phyloP scores from a whole-genome alignment of 495 filamentous ascomycete species.

The Lineolata rhizophorae region DNA sequence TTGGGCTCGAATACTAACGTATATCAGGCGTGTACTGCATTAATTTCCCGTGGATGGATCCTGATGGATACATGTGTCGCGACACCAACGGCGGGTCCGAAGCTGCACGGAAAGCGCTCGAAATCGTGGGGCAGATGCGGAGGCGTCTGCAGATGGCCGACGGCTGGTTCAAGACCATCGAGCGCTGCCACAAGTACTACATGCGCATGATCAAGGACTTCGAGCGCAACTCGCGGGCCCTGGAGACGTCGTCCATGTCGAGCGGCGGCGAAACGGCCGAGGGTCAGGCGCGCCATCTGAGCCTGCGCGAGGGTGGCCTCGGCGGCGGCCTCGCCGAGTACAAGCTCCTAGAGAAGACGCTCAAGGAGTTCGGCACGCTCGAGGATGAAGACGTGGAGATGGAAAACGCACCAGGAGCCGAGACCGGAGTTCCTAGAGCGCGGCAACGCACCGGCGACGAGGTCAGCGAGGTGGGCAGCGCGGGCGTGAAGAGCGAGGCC shows the following conservation, averaged over 20 bases:
- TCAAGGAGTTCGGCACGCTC: constrained; percentile 32
- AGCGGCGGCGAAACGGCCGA: too few relatives aligned
- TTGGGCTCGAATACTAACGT: neutral
- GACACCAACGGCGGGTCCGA: constrained; percentile 17
- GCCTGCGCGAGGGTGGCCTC: constrained; percentile 26
- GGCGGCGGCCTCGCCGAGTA: constrained; percentile 56
- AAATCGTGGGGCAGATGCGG: constrained; percentile 39
- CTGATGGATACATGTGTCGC: constrained; percentile 33
- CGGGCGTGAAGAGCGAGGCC: constrained; percentile 9
- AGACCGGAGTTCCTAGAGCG: too few relatives aligned
- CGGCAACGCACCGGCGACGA: constrained; percentile 2
- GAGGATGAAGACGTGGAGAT: constrained; percentile 21
- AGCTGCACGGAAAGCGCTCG: constrained; percentile 28
- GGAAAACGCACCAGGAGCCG: constrained; percentile 5
- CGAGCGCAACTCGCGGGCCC: too few relatives aligned
- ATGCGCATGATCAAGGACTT: constrained; percentile 39
- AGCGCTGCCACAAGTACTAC: constrained; percentile 46
- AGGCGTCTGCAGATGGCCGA: constrained; percentile 45
- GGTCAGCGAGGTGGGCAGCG: constrained; percentile 6
- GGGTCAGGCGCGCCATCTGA: constrained; percentile 19
- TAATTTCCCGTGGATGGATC: constrained; percentile 64
- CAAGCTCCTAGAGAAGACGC: constrained; percentile 33
- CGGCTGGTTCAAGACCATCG: constrained; percentile 47
- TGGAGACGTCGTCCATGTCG: too few relatives aligned
- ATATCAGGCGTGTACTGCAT: constrained; percentile 39